phyloP scores from a whole-genome alignment of 2,329 filamentous ascomycete species.

The Acrocalymma vagum region DNA sequence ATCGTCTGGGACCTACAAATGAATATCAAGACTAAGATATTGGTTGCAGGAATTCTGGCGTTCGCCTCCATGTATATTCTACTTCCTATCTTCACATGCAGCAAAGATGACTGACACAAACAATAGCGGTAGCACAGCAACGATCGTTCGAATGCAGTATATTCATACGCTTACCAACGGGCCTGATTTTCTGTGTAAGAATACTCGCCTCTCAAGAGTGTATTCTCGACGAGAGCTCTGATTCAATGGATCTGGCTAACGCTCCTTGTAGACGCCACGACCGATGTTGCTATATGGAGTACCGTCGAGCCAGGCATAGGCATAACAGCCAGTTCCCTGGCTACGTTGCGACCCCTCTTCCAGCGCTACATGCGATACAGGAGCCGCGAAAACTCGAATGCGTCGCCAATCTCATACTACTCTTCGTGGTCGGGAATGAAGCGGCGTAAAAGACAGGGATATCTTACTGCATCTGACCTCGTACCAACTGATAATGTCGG shows the following conservation, averaged over 20 bases:
- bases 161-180: slow-evolving; percentile 46
- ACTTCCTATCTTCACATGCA: not conserved
- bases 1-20: slow-evolving; percentile 66
- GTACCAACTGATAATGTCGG: slow-evolving; percentile 17
- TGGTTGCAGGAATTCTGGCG: slow-evolving; percentile 62
- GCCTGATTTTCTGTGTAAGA: slow-evolving; percentile 52
- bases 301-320: slow-evolving; percentile 45
- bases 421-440: too few relatives aligned
- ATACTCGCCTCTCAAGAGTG: not conserved
- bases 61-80: slow-evolving; percentile 49
- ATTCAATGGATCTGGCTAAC: not conserved
- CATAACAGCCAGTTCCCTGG: slow-evolving; percentile 57
- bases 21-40: slow-evolving; percentile 59
- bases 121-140: slow-evolving; percentile 60
- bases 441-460: too few relatives aligned
- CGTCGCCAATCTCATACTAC: too few relatives aligned
- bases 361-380: slow-evolving; percentile 34
- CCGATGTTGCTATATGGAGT: slow-evolving; percentile 52
- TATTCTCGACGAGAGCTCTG: not conserved
- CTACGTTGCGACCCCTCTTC: slow-evolving; percentile 59
- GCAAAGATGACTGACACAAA: slow-evolving; percentile 1
- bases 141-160: slow-evolving; percentile 57
- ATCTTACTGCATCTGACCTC: slow-evolving; percentile 25
- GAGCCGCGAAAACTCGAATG: too few relatives aligned
- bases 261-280: slow-evolving; percentile 43